phyloP scores from a whole-genome alignment of 306 rosid species.

The Fragaria vesca region DNA sequence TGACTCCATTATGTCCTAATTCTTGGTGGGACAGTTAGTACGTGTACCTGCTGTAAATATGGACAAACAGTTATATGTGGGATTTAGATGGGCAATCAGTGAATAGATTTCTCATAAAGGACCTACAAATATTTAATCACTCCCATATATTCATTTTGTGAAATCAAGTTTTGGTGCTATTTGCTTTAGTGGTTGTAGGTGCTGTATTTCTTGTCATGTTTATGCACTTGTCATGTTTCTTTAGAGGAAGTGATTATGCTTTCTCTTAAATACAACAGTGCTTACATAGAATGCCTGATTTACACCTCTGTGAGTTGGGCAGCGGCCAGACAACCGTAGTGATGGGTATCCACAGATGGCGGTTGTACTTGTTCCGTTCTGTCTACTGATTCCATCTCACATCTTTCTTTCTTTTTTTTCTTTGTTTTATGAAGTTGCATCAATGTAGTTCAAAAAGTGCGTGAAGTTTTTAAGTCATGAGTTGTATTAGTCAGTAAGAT shows the following conservation, averaged over 20 bases:
- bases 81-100: constrained; percentile 66
- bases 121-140: constrained; percentile 42
- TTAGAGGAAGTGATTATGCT: constrained; percentile 32
- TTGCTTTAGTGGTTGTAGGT: neutral
- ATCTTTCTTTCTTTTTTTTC: constrained; percentile 11
- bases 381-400: constrained; percentile 77
- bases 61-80: constrained; percentile 60
- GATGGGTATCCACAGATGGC: constrained; percentile 80
- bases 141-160: neutral
- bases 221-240: constrained; percentile 30
- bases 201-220: neutral
- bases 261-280: constrained; percentile 41
- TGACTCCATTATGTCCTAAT: constrained; percentile 54
- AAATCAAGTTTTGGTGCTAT: neutral
- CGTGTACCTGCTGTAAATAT: constrained; percentile 82
- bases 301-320: constrained; percentile 33
- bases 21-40: constrained; percentile 77
- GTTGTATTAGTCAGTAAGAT: neutral
- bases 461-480: neutral
- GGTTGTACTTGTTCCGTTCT: constrained; percentile 34
- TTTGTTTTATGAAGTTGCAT: neutral
- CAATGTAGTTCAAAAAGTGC: neutral
- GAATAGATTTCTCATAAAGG: constrained; percentile 61
- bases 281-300: constrained; percentile 51
- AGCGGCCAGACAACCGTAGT: constrained; percentile 98